Evolutionary conservation across 1,284 basidiomycete species (phyloP).

Genomic region (Pterulicium gracile): DNA sequence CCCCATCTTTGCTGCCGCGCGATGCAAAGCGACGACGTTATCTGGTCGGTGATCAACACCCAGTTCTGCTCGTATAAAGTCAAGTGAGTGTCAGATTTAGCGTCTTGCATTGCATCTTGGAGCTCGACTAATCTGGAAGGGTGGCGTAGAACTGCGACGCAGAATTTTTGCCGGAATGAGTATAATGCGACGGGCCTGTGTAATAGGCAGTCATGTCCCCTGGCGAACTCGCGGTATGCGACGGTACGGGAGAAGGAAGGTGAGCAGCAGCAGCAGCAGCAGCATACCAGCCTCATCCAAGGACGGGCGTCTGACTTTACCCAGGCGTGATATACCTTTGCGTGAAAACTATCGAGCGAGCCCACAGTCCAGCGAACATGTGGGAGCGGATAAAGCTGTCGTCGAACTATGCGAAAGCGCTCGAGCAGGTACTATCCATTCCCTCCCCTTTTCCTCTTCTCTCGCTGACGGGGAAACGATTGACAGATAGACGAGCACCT

Average conservation of each 20-base stretch:
- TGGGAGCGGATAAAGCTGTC: conserved; percentile 95
- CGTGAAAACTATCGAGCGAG: conserved; percentile 96
- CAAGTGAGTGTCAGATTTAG: too few species aligned
- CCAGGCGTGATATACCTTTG: conserved; percentile 90
- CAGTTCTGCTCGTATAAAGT: conserved; percentile 98
- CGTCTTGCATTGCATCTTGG: conserved; percentile 6
- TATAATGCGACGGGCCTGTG: conserved; percentile 99
- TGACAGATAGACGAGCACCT: conserved; percentile 92
- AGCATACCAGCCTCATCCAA: too few species aligned
- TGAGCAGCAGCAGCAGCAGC: too few species aligned
- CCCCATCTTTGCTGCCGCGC: conserved; percentile 14
- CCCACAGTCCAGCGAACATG: conserved; percentile 91
- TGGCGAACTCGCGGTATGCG: conserved; percentile 95
- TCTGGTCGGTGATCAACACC: conserved; percentile 89
- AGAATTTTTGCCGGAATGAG: conserved; percentile 98
- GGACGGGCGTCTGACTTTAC: conserved; percentile 2
- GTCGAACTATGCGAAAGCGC: conserved; percentile 88
- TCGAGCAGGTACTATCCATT: conserved; percentile 67
- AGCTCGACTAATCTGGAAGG: not conserved
- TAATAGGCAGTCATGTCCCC: conserved; percentile 90
- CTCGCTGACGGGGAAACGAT: conserved; percentile 1
- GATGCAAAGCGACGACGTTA: conserved; percentile 92
- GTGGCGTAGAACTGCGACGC: conserved; percentile 67
- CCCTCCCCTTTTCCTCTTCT: not conserved
- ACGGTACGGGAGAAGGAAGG: conserved; percentile 95